phyloP scores from a whole-genome alignment of 352 stramenopile species.

The Phytopythium kandeliae region DNA sequence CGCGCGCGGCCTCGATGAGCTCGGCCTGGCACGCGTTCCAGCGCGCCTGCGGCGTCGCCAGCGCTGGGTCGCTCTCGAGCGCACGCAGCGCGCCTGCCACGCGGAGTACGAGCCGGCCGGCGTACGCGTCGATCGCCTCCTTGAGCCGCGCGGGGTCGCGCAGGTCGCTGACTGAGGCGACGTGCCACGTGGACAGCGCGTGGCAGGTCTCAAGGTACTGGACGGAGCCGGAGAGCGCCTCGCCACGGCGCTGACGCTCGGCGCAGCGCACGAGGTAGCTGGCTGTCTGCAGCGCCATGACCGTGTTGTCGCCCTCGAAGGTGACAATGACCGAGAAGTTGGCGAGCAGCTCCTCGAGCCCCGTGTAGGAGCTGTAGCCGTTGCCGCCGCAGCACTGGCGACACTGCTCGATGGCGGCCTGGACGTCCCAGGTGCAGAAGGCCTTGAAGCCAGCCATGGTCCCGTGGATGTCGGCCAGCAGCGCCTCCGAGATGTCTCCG shows the following conservation, averaged over 20 bases:
- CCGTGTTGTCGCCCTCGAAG: conserved; percentile 96
- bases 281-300: conserved; percentile 93
- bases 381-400: conserved; percentile 94
- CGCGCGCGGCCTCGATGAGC: conserved; percentile 57
- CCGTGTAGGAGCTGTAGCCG: conserved; percentile 90
- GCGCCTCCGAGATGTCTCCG: conserved; percentile 50
- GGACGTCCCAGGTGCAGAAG: conserved; percentile 87
- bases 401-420: conserved; percentile 91
- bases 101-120: conserved; percentile 35
- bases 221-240: conserved; percentile 52
- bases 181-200: conserved; percentile 19
- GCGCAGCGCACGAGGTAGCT: conserved; percentile 61
- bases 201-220: conserved; percentile 51
- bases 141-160: conserved; percentile 22
- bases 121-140: conserved; percentile 49
- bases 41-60: conserved; percentile 27
- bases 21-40: conserved; percentile 75
- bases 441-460: conserved; percentile 94
- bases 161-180: conserved; percentile 21
- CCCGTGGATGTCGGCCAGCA: conserved; percentile 92
- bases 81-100: conserved; percentile 31
- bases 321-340: conserved; percentile 96
- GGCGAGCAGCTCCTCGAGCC: conserved; percentile 85
- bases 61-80: conserved; percentile 7
- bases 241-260: conserved; percentile 39